Percentiles rank a stretch among this genome's conserved stretches.
Conservation (phyloP, 2,329 filamentous ascomycete genomes). For the Colletotrichum noveboracense region DNA sequence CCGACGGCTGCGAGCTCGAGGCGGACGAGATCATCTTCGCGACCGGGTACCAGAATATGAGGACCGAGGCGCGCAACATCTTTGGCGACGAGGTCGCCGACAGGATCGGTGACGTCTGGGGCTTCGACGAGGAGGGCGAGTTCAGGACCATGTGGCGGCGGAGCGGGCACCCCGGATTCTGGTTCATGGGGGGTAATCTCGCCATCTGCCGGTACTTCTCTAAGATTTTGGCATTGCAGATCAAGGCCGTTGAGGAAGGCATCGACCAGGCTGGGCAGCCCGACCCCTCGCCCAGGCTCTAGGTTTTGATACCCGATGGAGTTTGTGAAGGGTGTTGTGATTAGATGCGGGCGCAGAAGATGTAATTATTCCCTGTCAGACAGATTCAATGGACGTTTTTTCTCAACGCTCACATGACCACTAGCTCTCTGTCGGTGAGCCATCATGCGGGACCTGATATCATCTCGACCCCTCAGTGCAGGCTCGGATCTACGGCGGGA, state of each 20-base stretch:
- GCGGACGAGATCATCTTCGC: constrained; percentile 50
- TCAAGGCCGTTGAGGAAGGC: constrained; percentile 21
- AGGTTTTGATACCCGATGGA: not conserved
- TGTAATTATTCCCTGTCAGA: not conserved
- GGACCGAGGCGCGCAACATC: constrained; percentile 50
- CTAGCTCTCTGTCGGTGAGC: not conserved
- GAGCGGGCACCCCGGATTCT: constrained; percentile 38
- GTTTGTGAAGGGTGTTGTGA: not conserved
- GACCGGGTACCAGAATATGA: constrained; percentile 58
- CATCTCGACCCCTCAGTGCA: not conserved
- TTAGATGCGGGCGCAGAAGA: not conserved
- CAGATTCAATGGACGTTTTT: not conserved
- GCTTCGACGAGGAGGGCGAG: constrained; percentile 53
- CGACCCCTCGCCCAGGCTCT: not conserved
- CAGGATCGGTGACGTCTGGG: constrained; percentile 50
- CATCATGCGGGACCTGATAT: not conserved
- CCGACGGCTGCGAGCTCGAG: constrained; percentile 35
- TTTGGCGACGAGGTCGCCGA: constrained; percentile 56
- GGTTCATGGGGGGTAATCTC: constrained; percentile 41
- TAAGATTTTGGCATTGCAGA: constrained; percentile 35
- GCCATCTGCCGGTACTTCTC: constrained; percentile 38
- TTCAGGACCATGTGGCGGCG: constrained; percentile 36
- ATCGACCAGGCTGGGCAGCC: not conserved
- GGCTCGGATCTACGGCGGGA: not conserved
- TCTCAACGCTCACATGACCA: not conserved